phyloP scores from a whole-genome alignment of 2,329 filamentous ascomycete genomes.

The Neobulgaria alba region DNA sequence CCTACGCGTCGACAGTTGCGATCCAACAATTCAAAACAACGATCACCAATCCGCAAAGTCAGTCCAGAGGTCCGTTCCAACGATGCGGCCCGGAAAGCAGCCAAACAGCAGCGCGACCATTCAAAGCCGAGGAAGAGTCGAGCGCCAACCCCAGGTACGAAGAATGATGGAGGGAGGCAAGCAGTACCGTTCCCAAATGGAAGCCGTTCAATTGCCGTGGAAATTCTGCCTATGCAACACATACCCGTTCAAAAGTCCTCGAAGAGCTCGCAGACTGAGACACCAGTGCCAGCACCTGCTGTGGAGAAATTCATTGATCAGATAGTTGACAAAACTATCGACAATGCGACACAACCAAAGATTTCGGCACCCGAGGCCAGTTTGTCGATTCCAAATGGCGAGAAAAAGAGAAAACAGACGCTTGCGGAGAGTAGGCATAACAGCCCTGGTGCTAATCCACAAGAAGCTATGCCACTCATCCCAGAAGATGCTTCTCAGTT shows the following conservation, averaged over 20 bases:
- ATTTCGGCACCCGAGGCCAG: conserved; percentile 6
- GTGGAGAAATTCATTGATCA: conserved; percentile 8
- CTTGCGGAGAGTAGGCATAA: conserved; percentile 23
- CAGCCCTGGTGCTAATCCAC: conserved; percentile 27
- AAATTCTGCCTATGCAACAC: conserved; percentile 16
- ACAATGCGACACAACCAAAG: conserved; percentile 13
- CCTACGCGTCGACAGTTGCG: conserved; percentile 39
- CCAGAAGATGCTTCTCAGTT: conserved; percentile 29
- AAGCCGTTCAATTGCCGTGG: conserved; percentile 3
- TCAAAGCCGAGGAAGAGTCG: conserved; percentile 21
- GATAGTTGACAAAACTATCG: conserved; percentile 16
- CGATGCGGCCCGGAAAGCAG: conserved; percentile 16
- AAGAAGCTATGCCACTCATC: conserved; percentile 26
- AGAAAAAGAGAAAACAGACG: conserved; percentile 21
- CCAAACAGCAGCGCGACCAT: conserved; percentile 20
- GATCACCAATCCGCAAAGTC: conserved; percentile 24
- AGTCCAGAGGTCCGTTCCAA: conserved; percentile 15
- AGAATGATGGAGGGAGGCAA: conserved; percentile 13
- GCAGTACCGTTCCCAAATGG: conserved; percentile 11
- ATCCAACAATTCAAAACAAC: conserved; percentile 36
- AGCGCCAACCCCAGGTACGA: conserved; percentile 18
- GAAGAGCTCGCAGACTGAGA: conserved; percentile 27
- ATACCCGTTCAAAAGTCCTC: conserved; percentile 22
- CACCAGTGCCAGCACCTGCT: conserved; percentile 19
- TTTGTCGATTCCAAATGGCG: conserved; percentile 13